Evolutionary conservation across 1,284 basidiomycete species (phyloP).

Genomic region (Ceratobasidium sp.): DNA sequence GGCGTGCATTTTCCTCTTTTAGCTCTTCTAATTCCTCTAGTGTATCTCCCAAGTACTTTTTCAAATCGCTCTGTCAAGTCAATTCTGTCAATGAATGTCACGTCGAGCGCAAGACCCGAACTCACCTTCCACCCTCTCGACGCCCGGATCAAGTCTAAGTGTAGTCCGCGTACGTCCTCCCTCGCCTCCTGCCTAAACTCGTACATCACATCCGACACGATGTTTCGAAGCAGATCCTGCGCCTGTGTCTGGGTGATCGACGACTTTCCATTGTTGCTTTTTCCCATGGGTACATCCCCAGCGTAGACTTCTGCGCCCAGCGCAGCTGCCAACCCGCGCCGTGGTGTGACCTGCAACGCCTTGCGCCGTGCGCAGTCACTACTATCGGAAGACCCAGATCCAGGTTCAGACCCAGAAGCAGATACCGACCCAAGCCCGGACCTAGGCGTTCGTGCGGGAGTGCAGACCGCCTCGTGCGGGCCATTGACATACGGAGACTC

Average conservation of each 20-base stretch:
- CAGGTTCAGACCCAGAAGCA: slow-evolving; percentile 1
- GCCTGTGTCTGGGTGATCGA: slow-evolving; percentile 51
- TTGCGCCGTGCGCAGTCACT: slow-evolving; percentile 12
- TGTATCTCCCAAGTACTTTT: slow-evolving; percentile 62
- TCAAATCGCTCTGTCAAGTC: slow-evolving; percentile 61
- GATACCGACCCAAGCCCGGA: not conserved
- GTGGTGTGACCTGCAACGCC: slow-evolving; percentile 26
- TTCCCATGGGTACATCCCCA: slow-evolving; percentile 1
- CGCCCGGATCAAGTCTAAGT: slow-evolving; percentile 75
- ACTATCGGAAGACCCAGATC: slow-evolving; percentile 3
- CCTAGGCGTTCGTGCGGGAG: slow-evolving; percentile 11
- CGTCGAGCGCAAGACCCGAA: not conserved
- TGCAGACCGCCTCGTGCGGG: not conserved
- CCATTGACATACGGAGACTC: slow-evolving; percentile 33
- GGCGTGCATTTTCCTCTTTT: slow-evolving; percentile 58
- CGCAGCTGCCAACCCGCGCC: slow-evolving; percentile 35
- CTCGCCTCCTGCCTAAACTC: slow-evolving; percentile 74
- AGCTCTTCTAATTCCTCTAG: slow-evolving; percentile 59
- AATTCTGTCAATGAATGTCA: not conserved
- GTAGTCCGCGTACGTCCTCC: slow-evolving; percentile 73
- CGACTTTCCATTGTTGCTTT: not conserved
- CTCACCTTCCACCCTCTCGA: slow-evolving; percentile 63
- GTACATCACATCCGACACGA: slow-evolving; percentile 74
- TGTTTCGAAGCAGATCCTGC: slow-evolving; percentile 69
- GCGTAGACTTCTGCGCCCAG: slow-evolving; percentile 37